Percentiles rank a stretch among this genome's conserved stretches.
phyloP scores from a whole-genome alignment of 2,329 filamentous ascomycete genomes.

The Trichoderma sp. region DNA sequence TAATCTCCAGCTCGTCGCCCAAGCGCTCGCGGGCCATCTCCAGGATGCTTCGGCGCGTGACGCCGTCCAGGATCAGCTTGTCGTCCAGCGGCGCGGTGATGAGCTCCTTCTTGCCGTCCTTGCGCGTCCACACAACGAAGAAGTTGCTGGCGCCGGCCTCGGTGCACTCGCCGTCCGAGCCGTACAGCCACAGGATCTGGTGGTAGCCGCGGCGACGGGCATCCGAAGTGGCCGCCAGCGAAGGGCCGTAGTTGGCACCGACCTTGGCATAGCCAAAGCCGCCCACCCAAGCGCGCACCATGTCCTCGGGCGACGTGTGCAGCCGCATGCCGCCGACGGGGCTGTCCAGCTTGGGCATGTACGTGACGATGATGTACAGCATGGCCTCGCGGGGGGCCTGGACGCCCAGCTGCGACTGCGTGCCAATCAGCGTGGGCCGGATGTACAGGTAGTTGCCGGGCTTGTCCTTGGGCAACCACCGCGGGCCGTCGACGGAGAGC shows the following conservation, averaged over 20 bases:
- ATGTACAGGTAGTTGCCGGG: constrained; percentile 78
- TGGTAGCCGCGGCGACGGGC: constrained; percentile 74
- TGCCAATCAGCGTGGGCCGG: constrained; percentile 84
- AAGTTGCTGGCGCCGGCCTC: constrained; percentile 94
- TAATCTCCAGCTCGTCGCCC: constrained; percentile 62
- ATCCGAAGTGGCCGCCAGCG: constrained; percentile 74
- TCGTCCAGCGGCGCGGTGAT: constrained; percentile 83
- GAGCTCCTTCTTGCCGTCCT: constrained; percentile 59
- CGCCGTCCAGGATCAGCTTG: constrained; percentile 81
- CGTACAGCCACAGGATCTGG: constrained; percentile 94
- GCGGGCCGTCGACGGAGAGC: constrained; percentile 70
- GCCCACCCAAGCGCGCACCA: constrained; percentile 88
- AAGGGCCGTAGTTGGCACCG: constrained; percentile 90
- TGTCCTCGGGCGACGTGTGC: constrained; percentile 77
- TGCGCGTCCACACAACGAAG: constrained; percentile 74
- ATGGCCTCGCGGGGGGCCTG: constrained; percentile 79
- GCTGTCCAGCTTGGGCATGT: constrained; percentile 59
- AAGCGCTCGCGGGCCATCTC: constrained; percentile 70
- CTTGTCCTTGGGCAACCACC: constrained; percentile 74
- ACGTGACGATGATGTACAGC: constrained; percentile 76
- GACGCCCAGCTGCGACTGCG: constrained; percentile 77
- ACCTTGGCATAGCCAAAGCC: constrained; percentile 92
- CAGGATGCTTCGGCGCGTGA: constrained; percentile 80
- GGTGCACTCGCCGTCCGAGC: constrained; percentile 73
- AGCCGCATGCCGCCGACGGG: constrained; percentile 66